phyloP scores from a whole-genome alignment of 2,329 filamentous ascomycete species.

The Talaromyces sp. region DNA sequence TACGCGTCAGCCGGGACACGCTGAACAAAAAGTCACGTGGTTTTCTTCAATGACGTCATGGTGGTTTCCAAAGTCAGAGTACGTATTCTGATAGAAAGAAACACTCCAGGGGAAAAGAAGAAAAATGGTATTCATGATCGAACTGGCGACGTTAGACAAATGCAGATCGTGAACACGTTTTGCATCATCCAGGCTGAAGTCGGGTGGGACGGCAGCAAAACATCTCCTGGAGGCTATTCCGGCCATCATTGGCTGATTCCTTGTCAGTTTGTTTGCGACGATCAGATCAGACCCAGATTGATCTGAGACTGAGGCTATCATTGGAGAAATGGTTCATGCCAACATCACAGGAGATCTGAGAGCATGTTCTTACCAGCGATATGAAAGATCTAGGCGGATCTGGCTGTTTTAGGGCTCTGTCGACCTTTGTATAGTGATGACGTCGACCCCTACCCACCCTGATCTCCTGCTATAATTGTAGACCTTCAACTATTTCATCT shows the following conservation, averaged over 20 bases:
- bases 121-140: not conserved
- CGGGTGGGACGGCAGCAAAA: not conserved
- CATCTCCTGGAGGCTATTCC: not conserved
- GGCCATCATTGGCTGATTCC: not conserved
- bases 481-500: not conserved
- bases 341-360: conserved; percentile 1
- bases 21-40: not conserved
- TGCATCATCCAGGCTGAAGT: not conserved
- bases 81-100: not conserved
- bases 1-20: conserved; percentile 5
- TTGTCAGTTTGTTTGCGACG: not conserved
- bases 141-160: not conserved
- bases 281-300: not conserved
- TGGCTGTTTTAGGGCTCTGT: not conserved
- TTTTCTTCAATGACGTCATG: not conserved
- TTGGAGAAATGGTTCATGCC: not conserved
- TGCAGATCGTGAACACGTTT: not conserved
- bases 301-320: not conserved
- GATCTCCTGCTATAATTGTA: not conserved
- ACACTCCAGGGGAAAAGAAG: not conserved
- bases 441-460: conserved; percentile 7
- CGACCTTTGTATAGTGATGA: conserved; percentile 4
- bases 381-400: not conserved
- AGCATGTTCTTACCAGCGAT: not conserved
- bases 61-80: not conserved